Evolutionary conservation across 2,329 filamentous ascomycete species (phyloP).

Genomic region (Dryadomyces quercus-mongolicae): DNA sequence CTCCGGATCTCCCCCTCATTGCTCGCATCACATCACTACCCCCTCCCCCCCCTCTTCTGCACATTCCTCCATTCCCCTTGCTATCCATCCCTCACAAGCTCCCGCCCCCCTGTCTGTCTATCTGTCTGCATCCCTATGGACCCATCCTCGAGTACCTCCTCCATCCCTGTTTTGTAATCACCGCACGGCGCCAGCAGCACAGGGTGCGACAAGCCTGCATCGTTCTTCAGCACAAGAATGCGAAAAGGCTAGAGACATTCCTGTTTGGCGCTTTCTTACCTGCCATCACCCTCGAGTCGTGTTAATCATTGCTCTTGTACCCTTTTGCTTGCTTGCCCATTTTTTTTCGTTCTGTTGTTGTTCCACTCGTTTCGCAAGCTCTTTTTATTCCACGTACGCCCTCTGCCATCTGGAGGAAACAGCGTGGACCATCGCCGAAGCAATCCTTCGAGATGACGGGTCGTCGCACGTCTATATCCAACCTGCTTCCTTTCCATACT

Average conservation of each 20-base stretch:
- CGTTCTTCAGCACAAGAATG: not conserved
- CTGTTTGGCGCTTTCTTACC: not conserved
- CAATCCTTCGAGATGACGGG: slow-evolving; percentile 4
- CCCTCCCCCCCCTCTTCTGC: not conserved
- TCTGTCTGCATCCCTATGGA: not conserved
- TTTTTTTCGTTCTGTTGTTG: not conserved
- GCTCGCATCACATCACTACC: not conserved
- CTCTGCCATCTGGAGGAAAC: not conserved
- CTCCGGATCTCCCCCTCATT: not conserved
- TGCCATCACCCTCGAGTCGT: not conserved
- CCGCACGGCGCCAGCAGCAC: not conserved
- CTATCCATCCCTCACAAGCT: not conserved
- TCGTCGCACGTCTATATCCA: slow-evolving; percentile 17
- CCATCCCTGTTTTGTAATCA: not conserved
- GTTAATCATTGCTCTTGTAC: not conserved
- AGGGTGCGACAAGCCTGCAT: not conserved
- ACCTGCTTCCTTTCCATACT: slow-evolving; percentile 1
- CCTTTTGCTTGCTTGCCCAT: not conserved
- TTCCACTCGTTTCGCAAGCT: not conserved
- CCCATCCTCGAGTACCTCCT: not conserved
- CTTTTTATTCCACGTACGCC: not conserved
- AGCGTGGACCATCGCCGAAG: not conserved
- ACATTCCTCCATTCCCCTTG: not conserved
- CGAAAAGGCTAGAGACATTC: not conserved
- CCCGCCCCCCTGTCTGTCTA: not conserved